Evolutionary conservation across 208 protist genomes (phyloP).

Genomic region (Trypanosoma scelopori): DNA sequence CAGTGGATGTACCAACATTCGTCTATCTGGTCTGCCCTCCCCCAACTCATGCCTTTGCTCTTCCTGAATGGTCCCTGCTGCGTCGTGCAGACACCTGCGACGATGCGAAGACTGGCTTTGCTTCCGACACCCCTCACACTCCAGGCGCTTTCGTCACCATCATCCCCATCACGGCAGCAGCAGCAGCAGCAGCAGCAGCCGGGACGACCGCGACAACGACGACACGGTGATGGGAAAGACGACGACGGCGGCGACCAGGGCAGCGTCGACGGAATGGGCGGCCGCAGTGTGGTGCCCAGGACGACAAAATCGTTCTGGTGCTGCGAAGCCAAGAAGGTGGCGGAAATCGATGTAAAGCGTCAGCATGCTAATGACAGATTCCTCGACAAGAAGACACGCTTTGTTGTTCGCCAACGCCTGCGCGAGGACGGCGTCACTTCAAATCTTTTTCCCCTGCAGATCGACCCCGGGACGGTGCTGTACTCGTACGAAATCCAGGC

Average conservation of each 20-base stretch:
- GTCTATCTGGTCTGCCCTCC: too few relatives aligned
- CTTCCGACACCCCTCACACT: neutral
- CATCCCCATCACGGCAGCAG: neutral
- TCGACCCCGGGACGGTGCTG: constrained; percentile 27
- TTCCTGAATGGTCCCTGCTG: neutral
- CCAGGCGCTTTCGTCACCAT: too few relatives aligned
- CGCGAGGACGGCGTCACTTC: constrained; percentile 74
- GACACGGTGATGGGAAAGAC: neutral
- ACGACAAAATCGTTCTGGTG: constrained; percentile 52
- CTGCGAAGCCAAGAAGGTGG: constrained; percentile 34
- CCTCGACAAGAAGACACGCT: constrained; percentile 66
- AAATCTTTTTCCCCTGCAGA: constrained; percentile 69
- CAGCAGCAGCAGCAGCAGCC: neutral
- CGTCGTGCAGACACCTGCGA: neutral
- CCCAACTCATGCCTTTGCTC: neutral
- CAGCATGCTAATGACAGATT: constrained; percentile 44
- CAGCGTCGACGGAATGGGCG: too few relatives aligned
- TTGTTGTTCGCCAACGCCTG: constrained; percentile 50
- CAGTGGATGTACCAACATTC: too few relatives aligned
- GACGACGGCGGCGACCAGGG: too few relatives aligned
- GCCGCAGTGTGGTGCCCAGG: too few relatives aligned
- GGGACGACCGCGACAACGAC: neutral
- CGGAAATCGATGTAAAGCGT: constrained; percentile 44
- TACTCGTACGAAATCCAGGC: constrained; percentile 82
- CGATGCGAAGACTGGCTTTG: constrained; percentile 8